Evolutionary conservation across 768 basidiomycete genomes (phyloP), one percentile per base, ranked within the genome.

Genomic region (Omphalotus guepiniiformis): DNA sequence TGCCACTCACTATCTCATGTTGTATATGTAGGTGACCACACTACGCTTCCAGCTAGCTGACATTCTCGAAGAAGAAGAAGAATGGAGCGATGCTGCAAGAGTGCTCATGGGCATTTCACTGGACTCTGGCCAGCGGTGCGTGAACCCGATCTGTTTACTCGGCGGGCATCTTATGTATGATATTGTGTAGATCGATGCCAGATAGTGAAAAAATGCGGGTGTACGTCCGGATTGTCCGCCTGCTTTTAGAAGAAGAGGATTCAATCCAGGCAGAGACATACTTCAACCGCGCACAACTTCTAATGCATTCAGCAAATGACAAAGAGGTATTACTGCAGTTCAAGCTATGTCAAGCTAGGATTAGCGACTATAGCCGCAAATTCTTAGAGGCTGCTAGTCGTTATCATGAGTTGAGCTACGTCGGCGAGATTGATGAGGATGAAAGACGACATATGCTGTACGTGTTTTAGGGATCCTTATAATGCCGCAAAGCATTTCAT

Each of bases 201-300:
- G 93, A 96, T 63, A 79, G 82, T 50, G 92, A 95, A 43, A 96
- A 93, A 63, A 79, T 99, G 29, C 79, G 79, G 22, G 77, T 95
- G 29, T 96, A 97, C 62, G 83, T 98, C 50, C 87, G 94, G 49
- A 95, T 98, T 54, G 90, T 98, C 43, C 85, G 96, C 15, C 76
- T 98, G 4, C 76, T 96, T 16, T 76, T 99, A 27, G 95, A 99
- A 70, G 93, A 96, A 47, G 93, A 95, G 62, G 95, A 99, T 60
- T 92, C 90, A 3, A 87, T 94, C 2, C 90, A 93, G 65, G 96
- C 96, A n/a, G 95, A 98, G 63, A 90, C 93, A 2, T 98, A 93
- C 67, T 95, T 95, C 65, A 95, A 94, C 60, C 88, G 96, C 47
- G 96, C 96, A 16, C 90, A 93, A 1, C 79, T 93, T 18, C 78